phyloP scores from a whole-genome alignment of 78 protist genomes.

The Diacronema lutheri region DNA sequence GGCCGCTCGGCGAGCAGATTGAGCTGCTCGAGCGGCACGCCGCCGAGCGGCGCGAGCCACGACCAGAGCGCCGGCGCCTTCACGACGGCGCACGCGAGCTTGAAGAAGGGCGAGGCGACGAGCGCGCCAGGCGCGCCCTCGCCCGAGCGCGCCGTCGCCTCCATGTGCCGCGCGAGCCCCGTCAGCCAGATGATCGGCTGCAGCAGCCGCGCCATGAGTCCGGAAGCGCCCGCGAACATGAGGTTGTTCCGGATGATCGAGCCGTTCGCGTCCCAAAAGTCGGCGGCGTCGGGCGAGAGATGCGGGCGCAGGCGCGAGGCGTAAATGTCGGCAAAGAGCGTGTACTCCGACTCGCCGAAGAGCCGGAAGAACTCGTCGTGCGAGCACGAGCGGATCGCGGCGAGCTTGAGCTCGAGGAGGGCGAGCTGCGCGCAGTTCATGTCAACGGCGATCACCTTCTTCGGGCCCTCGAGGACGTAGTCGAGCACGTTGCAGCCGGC shows the following conservation, averaged over 20 bases:
- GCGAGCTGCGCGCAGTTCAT: slow-evolving; percentile 16
- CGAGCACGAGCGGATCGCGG: background rate
- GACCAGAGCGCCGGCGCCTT: too few species aligned
- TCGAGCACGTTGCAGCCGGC: slow-evolving; percentile 36
- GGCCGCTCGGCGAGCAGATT: too few species aligned
- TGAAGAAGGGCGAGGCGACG: too few species aligned
- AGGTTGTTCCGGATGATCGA: background rate
- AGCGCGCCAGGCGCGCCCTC: too few species aligned
- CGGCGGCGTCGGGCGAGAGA: background rate
- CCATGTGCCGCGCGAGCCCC: background rate
- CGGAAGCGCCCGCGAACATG: background rate
- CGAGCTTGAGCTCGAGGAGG: slow-evolving; percentile 14
- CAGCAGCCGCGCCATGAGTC: background rate
- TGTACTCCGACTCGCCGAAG: background rate
- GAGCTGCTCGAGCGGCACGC: too few species aligned
- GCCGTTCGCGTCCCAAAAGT: background rate
- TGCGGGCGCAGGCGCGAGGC: background rate
- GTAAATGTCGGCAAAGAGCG: background rate
- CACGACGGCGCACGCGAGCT: too few species aligned
- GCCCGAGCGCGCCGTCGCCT: background rate
- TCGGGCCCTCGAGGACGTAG: slow-evolving; percentile 3
- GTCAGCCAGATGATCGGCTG: background rate
- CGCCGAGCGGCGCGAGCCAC: too few species aligned
- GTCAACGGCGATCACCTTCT: slow-evolving; percentile 15
- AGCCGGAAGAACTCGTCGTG: background rate